Base-by-base conservation (phyloP, 2,329 filamentous ascomycete genomes). In the Colletotrichum tamarilloi region DNA sequence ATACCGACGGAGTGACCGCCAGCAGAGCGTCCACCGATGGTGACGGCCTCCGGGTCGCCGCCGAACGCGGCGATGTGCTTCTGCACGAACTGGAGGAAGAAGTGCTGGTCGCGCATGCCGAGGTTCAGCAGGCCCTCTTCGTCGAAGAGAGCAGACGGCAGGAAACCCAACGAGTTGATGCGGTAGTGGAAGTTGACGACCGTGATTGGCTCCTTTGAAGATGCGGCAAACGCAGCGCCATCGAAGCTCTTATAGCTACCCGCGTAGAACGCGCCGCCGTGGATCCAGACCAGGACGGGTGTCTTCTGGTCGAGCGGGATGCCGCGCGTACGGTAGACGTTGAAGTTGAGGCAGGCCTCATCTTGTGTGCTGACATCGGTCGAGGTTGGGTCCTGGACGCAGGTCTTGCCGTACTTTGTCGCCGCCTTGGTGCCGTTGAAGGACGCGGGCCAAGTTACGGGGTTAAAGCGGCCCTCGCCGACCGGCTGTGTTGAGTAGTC, bases 151-250 rank as follows among this genome's bases (percentile, higher is more conserved):
- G 84, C 84, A 0, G 90, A 90, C 0, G 87, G 84, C 74, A 92
- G 75, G 78, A 92, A 92, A 0, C 91, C 91, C 76, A 92, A 92
- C 0, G 87, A 89, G 26, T 87, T 88, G 3, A 92, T 81, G 1
- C 90, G 88, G 80, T 93, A 93, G 78, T 92, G 92, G 74, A 92
- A 87, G 0, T 88, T 85, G 1, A 93, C 91, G 60, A 90, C 90
- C 53, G 94, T 83, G 66, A 93, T 86, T 0, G 89, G 88, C 77
- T 91, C 82, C 6, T 74, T 71, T 0, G 81, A 82, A 1, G 77
- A 78, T 0, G 80, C 79, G 0, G 76, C 78, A 35, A 82, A 82
- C 42, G 81, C 74, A 11, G 81, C 80, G 1, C 76, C 82, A 11
- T 84, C 82, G n/a, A 83, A 81, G 64, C 78, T 82, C 24, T 73